These are phyloP conservation scores for Pulveroboletus ravenelii DNA, from an alignment of 768 basidiomycete genomes.

Conservation along the genomic window DNA sequence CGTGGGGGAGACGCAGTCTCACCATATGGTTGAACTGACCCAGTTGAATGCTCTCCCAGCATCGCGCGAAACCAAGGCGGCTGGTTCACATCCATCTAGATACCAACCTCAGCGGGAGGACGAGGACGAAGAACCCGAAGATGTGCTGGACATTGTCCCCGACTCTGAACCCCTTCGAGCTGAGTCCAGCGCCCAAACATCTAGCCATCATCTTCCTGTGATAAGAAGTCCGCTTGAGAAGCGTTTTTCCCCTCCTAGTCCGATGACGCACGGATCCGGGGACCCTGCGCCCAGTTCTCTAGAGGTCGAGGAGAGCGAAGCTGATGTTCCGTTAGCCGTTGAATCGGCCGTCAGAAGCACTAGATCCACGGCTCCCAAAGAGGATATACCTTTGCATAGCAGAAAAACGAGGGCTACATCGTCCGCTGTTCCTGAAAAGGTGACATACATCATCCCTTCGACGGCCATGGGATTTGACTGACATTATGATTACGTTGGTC, in stretches of 20 bases:
- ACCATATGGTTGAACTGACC: background rate
- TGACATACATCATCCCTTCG: conserved; percentile 4
- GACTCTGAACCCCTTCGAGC: conserved; percentile 56
- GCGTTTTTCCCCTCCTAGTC: conserved; percentile 20
- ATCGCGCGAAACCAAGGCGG: background rate
- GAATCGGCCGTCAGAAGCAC: conserved; percentile 20
- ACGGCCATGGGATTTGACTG: background rate
- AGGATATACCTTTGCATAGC: background rate
- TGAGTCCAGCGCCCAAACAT: conserved; percentile 14
- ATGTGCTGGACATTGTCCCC: conserved; percentile 49
- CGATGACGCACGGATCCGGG: conserved; percentile 17
- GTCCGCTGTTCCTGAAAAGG: conserved; percentile 13
- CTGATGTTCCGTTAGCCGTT: conserved; percentile 42
- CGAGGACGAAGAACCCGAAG: conserved; percentile 25
- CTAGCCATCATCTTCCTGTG: conserved; percentile 1
- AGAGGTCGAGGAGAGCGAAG: conserved; percentile 30
- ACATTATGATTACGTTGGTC: background rate
- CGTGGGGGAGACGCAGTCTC: conserved; percentile 18
- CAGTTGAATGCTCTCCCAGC: background rate
- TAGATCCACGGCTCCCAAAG: background rate
- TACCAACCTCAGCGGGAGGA: background rate
- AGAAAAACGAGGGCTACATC: conserved; percentile 4
- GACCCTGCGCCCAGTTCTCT: conserved; percentile 29
- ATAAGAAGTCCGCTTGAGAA: conserved; percentile 14
- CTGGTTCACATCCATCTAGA: background rate